Evolutionary conservation across 768 basidiomycete genomes (phyloP).

Genomic region (Tubosaeta sp.): DNA sequence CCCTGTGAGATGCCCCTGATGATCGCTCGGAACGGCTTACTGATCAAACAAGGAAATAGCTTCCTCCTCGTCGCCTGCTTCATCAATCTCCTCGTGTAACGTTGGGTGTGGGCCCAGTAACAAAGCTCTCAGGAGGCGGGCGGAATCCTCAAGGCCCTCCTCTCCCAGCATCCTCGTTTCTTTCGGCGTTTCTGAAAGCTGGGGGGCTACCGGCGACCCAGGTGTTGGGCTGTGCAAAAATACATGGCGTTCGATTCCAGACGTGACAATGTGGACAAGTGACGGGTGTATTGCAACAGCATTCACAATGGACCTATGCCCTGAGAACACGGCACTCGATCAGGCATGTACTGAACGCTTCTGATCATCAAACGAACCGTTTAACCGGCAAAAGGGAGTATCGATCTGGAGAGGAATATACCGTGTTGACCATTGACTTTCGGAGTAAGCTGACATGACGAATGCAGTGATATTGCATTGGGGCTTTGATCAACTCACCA

Average conservation of each 20-base stretch:
- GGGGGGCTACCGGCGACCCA: slow-evolving; percentile 45
- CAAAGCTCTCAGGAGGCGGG: slow-evolving; percentile 36
- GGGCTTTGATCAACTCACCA: slow-evolving; percentile 24
- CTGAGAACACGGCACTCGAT: slow-evolving; percentile 28
- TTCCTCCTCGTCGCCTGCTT: slow-evolving; percentile 39
- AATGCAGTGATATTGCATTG: slow-evolving; percentile 5
- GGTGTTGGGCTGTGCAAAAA: slow-evolving; percentile 64
- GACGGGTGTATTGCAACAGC: slow-evolving; percentile 68
- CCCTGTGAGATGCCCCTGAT: slow-evolving; percentile 6
- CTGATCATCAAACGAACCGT: slow-evolving; percentile 38
- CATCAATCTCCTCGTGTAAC: slow-evolving; percentile 25
- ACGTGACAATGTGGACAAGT: slow-evolving; percentile 59
- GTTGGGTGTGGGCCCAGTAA: slow-evolving; percentile 26
- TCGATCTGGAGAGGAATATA: slow-evolving; percentile 60
- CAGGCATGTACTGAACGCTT: neutral
- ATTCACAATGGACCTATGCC: slow-evolving; percentile 78
- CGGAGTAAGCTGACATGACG: slow-evolving; percentile 42
- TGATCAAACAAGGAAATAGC: slow-evolving; percentile 70
- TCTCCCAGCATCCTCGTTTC: slow-evolving; percentile 45
- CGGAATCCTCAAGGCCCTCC: slow-evolving; percentile 31
- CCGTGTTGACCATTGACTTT: slow-evolving; percentile 36
- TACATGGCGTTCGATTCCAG: slow-evolving; percentile 70
- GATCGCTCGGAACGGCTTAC: slow-evolving; percentile 39
- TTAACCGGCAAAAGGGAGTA: slow-evolving; percentile 56
- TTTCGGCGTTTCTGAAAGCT: slow-evolving; percentile 44